Evolutionary conservation across 192 early-diverging fungal species (phyloP).

Genomic region (Neocallimastix lanati): DNA sequence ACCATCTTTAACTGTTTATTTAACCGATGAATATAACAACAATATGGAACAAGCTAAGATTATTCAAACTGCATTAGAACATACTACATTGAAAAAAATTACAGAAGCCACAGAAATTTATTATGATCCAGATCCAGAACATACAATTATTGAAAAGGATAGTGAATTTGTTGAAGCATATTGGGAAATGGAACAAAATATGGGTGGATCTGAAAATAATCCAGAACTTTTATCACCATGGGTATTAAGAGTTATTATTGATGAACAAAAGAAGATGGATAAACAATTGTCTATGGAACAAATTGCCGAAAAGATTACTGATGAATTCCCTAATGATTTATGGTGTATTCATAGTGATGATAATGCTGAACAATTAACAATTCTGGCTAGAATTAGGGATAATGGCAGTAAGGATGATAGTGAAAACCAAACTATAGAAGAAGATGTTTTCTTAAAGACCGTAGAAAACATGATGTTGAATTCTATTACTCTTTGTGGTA

Average conservation of each 20-base stretch:
- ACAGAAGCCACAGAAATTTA: conserved; percentile 79
- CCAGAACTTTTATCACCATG: conserved; percentile 16
- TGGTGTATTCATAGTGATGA: conserved; percentile 72
- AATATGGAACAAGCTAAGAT: conserved; percentile 72
- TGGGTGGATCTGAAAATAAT: conserved; percentile 26
- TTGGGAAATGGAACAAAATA: conserved; percentile 51
- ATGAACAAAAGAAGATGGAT: conserved; percentile 61
- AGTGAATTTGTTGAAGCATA: conserved; percentile 72
- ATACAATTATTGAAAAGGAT: conserved; percentile 71
- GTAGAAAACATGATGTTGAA: conserved; percentile 75
- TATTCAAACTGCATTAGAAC: conserved; percentile 70
- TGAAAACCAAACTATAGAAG: conserved; percentile 44
- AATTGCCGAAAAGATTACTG: conserved; percentile 58
- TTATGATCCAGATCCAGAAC: conserved; percentile 72
- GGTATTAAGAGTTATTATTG: conserved; percentile 31
- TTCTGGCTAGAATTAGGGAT: conserved; percentile 69
- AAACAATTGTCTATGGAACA: conserved; percentile 72
- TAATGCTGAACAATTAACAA: conserved; percentile 68
- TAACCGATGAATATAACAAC: conserved; percentile 46
- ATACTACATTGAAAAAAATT: conserved; percentile 75
- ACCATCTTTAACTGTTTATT: conserved; percentile 59
- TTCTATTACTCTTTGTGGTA: conserved; percentile 72
- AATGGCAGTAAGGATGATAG: conserved; percentile 22
- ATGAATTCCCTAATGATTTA: conserved; percentile 60
- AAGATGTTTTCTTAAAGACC: conserved; percentile 76